phyloP scores from a whole-genome alignment of 305 asterid genomes.

The Galium porrigens region DNA sequence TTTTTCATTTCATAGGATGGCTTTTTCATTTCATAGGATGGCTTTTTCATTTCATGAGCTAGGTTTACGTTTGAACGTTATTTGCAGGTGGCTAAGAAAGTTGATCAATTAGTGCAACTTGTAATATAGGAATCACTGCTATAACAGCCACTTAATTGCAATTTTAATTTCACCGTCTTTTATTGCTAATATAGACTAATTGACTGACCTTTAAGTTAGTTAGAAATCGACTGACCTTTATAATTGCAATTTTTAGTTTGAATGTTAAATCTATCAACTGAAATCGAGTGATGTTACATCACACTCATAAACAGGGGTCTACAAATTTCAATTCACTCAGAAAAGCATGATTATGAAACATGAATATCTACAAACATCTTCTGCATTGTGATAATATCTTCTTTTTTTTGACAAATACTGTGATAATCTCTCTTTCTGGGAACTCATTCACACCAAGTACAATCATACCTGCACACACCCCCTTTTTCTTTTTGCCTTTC shows the following conservation, averaged over 20 bases:
- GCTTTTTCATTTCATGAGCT: not conserved
- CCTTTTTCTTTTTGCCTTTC: not conserved
- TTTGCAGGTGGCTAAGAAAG: not conserved
- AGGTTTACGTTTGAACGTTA: not conserved
- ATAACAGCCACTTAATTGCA: not conserved
- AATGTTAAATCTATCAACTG: no score
- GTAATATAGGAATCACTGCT: not conserved
- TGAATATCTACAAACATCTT: not conserved
- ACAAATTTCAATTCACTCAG: not conserved
- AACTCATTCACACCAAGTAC: not conserved
- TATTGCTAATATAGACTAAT: no score
- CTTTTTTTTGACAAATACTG: no score
- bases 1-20: no score
- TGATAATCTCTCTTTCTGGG: not conserved
- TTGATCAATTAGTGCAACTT: no score
- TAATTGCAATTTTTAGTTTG: not conserved
- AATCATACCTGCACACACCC: not conserved
- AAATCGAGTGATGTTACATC: no score
- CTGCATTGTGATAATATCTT: no score
- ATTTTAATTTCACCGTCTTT: not conserved
- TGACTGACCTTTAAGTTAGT: no score
- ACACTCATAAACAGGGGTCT: no score
- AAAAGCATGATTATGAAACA: no score
- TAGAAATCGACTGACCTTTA: no score
- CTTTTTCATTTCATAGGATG: no score